Base-by-base conservation (phyloP, 495 filamentous ascomycete species). In the Staphylotrichum longicolle region DNA sequence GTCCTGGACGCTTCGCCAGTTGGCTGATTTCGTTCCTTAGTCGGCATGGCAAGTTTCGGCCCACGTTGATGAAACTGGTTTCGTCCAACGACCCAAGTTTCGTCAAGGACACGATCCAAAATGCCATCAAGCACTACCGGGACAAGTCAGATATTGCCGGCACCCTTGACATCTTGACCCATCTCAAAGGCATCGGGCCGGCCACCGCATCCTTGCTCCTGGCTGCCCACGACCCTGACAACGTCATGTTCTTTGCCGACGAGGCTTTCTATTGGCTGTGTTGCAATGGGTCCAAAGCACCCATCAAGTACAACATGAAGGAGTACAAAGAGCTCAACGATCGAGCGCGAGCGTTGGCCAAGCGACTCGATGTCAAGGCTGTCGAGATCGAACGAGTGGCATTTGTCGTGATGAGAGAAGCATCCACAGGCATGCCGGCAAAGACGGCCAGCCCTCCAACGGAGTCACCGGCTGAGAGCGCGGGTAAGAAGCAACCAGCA, bases 241-340 rank as follows among this genome's bases (percentile, higher is more conserved):
- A 80, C 20, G 77, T 86, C 10, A 83, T 89, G 1, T 93, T 91
- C 71, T 92, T 89, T 74, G 87, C 86, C 34, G 89, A 93, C 64
- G 88, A 92, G 74, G 75, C 84, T 27, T 91, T 83, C 69, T 78
- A 85, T 59, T 92, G 87, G 87, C 66, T 88, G 12, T 82, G 78
- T 70, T 67, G 66, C 64, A 72, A 71, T 47, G 83, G 77, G 44
- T 74, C 78, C 63, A 72, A 71, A 58, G 61, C 62, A 0, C 65
- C 73, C 30, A 78, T 88, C 66, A 87, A 86, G 69, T 92, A 92
- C 72, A 86, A 79, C 53, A 60, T 76, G 32, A 79, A 82, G 47
- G 88, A 91, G 68, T 92, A 91, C 68, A 64, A 73, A 40, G 68
- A 72, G 37, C 58, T 93, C 49, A 81, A 74, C 62, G 63, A 70